phyloP scores from a whole-genome alignment of 805 yeast genomes.

The Saccharomycopsis schoenii region DNA sequence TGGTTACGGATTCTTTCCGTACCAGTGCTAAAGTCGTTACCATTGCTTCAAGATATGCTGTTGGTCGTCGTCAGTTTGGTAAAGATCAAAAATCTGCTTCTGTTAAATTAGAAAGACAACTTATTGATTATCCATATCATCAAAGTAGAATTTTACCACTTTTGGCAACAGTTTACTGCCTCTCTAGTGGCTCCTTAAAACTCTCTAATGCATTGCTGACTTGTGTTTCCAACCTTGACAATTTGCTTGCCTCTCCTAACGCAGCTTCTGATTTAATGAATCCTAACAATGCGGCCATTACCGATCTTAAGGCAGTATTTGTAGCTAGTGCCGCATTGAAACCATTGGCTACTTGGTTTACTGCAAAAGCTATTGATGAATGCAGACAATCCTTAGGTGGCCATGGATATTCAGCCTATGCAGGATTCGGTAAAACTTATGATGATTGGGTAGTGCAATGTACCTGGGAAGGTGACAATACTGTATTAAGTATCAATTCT shows the following conservation, averaged over 20 bases:
- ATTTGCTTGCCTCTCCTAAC: slow-evolving; percentile 42
- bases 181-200: slow-evolving; percentile 60
- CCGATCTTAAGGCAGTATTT: slow-evolving; percentile 65
- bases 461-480: slow-evolving; percentile 98
- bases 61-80: slow-evolving; percentile 80
- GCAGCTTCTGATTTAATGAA: slow-evolving; percentile 37
- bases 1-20: slow-evolving; percentile 81
- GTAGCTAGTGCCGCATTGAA: slow-evolving; percentile 81
- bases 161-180: slow-evolving; percentile 67
- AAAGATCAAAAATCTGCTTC: slow-evolving; percentile 28
- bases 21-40: slow-evolving; percentile 71
- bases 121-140: slow-evolving; percentile 81
- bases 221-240: background rate
- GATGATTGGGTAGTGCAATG: slow-evolving; percentile 96
- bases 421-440: slow-evolving; percentile 82
- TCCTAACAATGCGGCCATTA: slow-evolving; percentile 32
- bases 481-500: slow-evolving; percentile 69
- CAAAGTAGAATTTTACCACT: slow-evolving; percentile 83
- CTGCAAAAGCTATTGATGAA: slow-evolving; percentile 73
- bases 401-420: slow-evolving; percentile 89
- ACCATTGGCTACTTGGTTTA: slow-evolving; percentile 83
- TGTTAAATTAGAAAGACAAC: slow-evolving; percentile 45
- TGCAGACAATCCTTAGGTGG: slow-evolving; percentile 94
- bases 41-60: slow-evolving; percentile 81
- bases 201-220: background rate